These are phyloP conservation scores for Penicillium sp. DNA, from an alignment of 2,329 filamentous ascomycete species.

Conservation along the genomic window DNA sequence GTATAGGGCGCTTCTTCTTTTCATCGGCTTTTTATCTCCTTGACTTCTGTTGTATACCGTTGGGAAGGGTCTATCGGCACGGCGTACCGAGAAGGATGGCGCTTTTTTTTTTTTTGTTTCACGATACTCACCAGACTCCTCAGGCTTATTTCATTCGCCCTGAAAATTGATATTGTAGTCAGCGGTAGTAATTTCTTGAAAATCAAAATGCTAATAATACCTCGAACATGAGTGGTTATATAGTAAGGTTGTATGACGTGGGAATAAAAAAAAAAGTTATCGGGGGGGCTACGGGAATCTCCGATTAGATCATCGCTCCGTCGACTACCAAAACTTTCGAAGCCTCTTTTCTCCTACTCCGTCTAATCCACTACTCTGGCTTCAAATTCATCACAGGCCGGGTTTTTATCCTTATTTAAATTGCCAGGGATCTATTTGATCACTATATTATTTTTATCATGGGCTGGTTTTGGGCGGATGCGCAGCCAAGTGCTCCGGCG, in stretches of 20 bases:
- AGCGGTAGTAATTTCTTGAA: not conserved
- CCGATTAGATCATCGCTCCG: constrained; percentile 14
- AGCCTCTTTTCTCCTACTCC: not conserved
- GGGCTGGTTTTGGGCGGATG: constrained; percentile 75
- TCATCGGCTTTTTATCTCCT: not conserved
- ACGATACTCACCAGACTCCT: not conserved
- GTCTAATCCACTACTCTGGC: not conserved
- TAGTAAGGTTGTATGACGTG: not conserved
- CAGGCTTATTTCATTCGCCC: not conserved
- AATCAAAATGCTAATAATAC: not conserved
- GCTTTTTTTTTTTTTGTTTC: constrained; percentile 9
- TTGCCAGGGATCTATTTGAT: not conserved
- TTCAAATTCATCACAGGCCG: not conserved
- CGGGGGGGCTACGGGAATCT: constrained; percentile 1
- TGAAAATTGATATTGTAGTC: not conserved
- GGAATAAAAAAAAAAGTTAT: not conserved
- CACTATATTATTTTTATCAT: constrained; percentile 45
- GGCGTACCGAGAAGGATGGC: constrained; percentile 24
- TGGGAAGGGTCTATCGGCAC: constrained; percentile 11
- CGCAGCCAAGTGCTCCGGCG: constrained; percentile 46
- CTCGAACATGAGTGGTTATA: not conserved
- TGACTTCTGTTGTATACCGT: constrained; percentile 11
- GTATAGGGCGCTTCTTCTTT: not conserved
- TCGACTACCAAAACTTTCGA: constrained; percentile 10
- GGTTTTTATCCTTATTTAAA: not conserved